These are phyloP conservation scores for Tolypocladium nubicola DNA, from an alignment of 2,329 filamentous ascomycete genomes.

Conservation along the genomic window DNA sequence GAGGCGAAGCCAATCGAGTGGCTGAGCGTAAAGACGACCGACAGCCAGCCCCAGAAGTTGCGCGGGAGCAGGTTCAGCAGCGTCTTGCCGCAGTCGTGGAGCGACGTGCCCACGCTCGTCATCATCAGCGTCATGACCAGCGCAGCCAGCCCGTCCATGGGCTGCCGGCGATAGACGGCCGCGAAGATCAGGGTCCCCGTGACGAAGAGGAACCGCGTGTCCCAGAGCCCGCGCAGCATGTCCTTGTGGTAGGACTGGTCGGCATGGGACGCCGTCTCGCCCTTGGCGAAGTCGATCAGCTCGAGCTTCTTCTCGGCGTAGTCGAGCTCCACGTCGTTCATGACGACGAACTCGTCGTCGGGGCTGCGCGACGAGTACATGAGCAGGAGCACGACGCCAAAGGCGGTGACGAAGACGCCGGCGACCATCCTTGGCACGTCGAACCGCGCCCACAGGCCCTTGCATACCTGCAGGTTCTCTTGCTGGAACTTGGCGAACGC, in stretches of 20 bases:
- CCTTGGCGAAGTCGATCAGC: constrained; percentile 24
- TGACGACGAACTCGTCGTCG: constrained; percentile 42
- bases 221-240: constrained; percentile 24
- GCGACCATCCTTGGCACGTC: constrained; percentile 77
- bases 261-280: constrained; percentile 28
- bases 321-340: constrained; percentile 48
- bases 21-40: constrained; percentile 68
- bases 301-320: constrained; percentile 48
- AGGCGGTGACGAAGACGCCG: constrained; percentile 61
- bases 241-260: constrained; percentile 22
- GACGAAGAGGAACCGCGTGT: constrained; percentile 21
- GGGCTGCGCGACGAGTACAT: constrained; percentile 58
- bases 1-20: constrained; percentile 92
- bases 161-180: constrained; percentile 20
- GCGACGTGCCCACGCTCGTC: constrained; percentile 31
- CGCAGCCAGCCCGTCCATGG: constrained; percentile 25
- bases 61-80: constrained; percentile 50
- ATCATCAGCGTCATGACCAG: constrained; percentile 23
- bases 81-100: constrained; percentile 32
- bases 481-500: constrained; percentile 66
- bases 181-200: constrained; percentile 16
- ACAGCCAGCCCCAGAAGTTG: constrained; percentile 84
- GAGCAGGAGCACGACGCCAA: constrained; percentile 57
- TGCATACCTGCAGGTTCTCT: constrained; percentile 69
- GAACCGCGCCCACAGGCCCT: constrained; percentile 83